Percentiles rank a stretch among this genome's conserved stretches.
These are phyloP conservation scores for Myxozyma kluyveri DNA, from an alignment of 805 yeast genomes.

Conservation along the genomic window DNA sequence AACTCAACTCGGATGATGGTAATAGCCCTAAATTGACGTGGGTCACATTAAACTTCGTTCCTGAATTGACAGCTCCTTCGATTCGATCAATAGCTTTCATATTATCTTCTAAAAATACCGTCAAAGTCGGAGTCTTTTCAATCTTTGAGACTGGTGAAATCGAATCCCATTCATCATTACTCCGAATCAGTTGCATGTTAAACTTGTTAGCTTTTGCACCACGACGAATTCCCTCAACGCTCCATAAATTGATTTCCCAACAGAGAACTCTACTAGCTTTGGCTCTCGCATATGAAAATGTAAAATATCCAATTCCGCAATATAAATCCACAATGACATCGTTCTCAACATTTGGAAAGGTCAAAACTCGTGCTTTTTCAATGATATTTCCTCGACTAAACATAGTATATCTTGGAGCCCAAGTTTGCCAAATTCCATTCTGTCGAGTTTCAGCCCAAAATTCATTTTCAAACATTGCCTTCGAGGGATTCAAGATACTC, in stretches of 20 bases:
- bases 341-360: conserved; percentile 41
- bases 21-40: conserved; percentile 77
- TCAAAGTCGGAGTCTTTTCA: conserved; percentile 36
- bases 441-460: conserved; percentile 73
- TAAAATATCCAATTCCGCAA: conserved; percentile 84
- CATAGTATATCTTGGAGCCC: conserved; percentile 88
- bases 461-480: conserved; percentile 48
- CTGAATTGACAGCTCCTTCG: conserved; percentile 2
- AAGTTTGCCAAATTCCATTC: conserved; percentile 70
- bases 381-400: conserved; percentile 83
- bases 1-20: conserved; percentile 66
- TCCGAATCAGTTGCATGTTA: conserved; percentile 40
- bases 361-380: conserved; percentile 67
- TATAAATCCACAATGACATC: conserved; percentile 64
- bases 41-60: conserved; percentile 30
- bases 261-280: conserved; percentile 58
- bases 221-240: conserved; percentile 63
- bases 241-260: conserved; percentile 87
- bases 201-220: conserved; percentile 52
- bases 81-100: conserved; percentile 48
- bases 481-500: conserved; percentile 41
- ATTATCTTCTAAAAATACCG: conserved; percentile 65
- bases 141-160: no score
- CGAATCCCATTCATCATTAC: conserved; percentile 40
- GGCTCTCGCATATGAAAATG: conserved; percentile 59